A percentile compares a stretch with the other conserved stretches of the same genome.
Conservation (phyloP, 805 yeast genomes). For the Millerozyma miso region DNA sequence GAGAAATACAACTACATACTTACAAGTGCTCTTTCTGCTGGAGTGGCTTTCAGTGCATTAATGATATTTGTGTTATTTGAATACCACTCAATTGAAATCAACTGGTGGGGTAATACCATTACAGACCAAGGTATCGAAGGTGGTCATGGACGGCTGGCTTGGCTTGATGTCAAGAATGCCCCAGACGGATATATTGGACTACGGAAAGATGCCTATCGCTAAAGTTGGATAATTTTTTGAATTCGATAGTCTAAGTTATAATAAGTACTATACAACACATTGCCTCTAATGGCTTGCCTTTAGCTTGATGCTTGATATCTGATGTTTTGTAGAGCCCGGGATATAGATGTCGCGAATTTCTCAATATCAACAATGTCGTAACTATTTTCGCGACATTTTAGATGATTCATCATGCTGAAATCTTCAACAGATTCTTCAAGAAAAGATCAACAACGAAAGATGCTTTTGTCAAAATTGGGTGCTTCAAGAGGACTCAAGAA, state of each 20-base stretch:
- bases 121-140: slow-evolving; percentile 36
- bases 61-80: slow-evolving; percentile 53
- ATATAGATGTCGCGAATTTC: background rate
- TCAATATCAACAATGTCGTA: background rate
- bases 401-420: background rate
- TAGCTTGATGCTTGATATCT: no score
- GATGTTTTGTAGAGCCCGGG: background rate
- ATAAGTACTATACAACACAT: no score
- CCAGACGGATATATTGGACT: slow-evolving; percentile 31
- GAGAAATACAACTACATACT: slow-evolving; percentile 66
- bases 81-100: slow-evolving; percentile 37
- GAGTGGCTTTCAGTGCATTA: slow-evolving; percentile 60
- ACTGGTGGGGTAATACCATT: slow-evolving; percentile 64
- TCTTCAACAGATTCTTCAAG: background rate
- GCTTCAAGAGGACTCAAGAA: background rate
- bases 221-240: slow-evolving; percentile 3
- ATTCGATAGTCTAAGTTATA: no score
- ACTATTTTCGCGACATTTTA: background rate
- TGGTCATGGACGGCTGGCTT: slow-evolving; percentile 16
- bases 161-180: slow-evolving; percentile 29
- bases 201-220: slow-evolving; percentile 26
- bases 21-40: slow-evolving; percentile 55
- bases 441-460: background rate
- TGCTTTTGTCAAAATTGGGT: slow-evolving; percentile 1
- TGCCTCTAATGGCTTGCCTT: no score